A percentile compares a stretch with the other conserved stretches of the same genome.
phyloP scores from a whole-genome alignment of 1,139 yeast species.

The Pichia sp. region DNA sequence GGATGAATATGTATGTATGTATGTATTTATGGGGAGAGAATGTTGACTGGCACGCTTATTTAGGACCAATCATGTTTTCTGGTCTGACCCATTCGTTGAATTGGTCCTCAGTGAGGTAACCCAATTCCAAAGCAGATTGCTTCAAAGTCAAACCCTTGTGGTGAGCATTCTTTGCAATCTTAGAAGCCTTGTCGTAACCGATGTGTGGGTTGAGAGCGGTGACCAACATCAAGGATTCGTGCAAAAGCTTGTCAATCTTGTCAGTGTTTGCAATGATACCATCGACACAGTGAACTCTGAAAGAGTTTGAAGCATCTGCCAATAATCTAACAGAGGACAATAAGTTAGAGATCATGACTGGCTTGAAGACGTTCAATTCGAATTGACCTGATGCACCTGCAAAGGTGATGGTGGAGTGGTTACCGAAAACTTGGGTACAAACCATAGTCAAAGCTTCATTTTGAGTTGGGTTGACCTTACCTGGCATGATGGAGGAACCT shows the following conservation, averaged over 20 bases:
- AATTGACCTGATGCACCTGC: conserved; percentile 99
- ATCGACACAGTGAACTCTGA: conserved; percentile 90
- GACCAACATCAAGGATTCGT: conserved; percentile 95
- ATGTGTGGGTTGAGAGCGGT: conserved; percentile 98
- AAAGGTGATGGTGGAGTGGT: conserved; percentile 89
- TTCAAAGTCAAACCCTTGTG: conserved; percentile 94
- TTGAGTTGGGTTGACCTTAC: conserved; percentile 98
- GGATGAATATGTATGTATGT: too few relatives aligned
- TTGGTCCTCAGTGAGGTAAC: conserved; percentile 73
- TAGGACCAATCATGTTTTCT: conserved; percentile 96
- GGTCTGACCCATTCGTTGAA: conserved; percentile 97
- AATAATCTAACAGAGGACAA: conserved; percentile 79
- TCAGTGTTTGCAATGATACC: conserved; percentile 88
- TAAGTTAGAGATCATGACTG: conserved; percentile 87
- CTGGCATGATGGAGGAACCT: conserved; percentile 99
- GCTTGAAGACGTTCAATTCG: conserved; percentile 96
- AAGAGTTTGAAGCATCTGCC: conserved; percentile 84
- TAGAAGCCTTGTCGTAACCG: conserved; percentile 95
- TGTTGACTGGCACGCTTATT: conserved; percentile 20
- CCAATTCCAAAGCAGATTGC: conserved; percentile 88
- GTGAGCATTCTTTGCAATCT: conserved; percentile 98
- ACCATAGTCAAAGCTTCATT: conserved; percentile 99
- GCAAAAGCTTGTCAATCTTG: conserved; percentile 78
- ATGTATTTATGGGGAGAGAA: too few relatives aligned
- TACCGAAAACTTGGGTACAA: conserved; percentile 95